phyloP scores from a whole-genome alignment of 305 asterid species.

The Rubia tinctorum region DNA sequence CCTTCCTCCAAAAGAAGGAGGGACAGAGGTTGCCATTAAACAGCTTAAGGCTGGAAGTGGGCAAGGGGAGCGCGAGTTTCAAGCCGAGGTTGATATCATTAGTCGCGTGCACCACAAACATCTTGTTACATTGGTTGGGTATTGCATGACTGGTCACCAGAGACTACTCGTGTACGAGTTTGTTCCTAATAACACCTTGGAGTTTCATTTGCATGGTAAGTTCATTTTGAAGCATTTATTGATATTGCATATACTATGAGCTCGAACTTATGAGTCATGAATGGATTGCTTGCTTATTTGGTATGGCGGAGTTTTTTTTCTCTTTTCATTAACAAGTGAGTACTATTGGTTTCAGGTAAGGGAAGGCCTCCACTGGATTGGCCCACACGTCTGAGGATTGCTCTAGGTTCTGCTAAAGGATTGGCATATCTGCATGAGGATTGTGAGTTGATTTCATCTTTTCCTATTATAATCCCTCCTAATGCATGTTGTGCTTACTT shows the following conservation, averaged over 20 bases:
- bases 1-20: conserved; percentile 50
- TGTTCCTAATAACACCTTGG: conserved; percentile 71
- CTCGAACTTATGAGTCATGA: too few relatives aligned
- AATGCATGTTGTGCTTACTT: neutral
- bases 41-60: conserved; percentile 91
- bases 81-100: conserved; percentile 89
- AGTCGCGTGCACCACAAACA: conserved; percentile 87
- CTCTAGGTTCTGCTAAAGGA: conserved; percentile 84
- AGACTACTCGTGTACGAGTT: conserved; percentile 79
- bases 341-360: conserved; percentile 33
- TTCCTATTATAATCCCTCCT: neutral
- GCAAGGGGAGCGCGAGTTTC: conserved; percentile 92
- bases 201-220: conserved; percentile 84
- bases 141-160: conserved; percentile 55
- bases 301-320: too few relatives aligned
- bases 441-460: conserved; percentile 38
- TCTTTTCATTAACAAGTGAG: too few relatives aligned
- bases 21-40: conserved; percentile 88
- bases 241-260: neutral
- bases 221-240: conserved; percentile 14
- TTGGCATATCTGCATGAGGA: conserved; percentile 87
- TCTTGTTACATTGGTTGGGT: conserved; percentile 81
- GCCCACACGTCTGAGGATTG: conserved; percentile 60
- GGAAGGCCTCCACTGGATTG: conserved; percentile 75
- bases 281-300: too few relatives aligned